A percentile compares a stretch with the other conserved stretches of the same genome.
These are phyloP conservation scores for Citrullus mucosospermus DNA, from an alignment of 306 rosid genomes.

Conservation along the genomic window DNA sequence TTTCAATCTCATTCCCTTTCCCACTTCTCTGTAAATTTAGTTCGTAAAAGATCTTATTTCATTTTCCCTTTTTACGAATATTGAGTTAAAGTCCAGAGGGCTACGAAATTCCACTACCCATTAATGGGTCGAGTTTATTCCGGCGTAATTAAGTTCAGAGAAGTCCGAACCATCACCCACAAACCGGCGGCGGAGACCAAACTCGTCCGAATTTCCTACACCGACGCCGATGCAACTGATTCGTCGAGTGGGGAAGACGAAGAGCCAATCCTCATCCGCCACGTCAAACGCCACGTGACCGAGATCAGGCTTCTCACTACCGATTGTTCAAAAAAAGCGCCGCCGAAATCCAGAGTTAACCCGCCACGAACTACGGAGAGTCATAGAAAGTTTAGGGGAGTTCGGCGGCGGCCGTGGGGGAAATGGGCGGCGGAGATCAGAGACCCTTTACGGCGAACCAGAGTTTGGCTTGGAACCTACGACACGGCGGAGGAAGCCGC, in stretches of 20 bases:
- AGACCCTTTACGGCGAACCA: conserved; percentile 16
- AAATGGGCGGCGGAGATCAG: conserved; percentile 55
- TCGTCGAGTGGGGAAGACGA: conserved; percentile 42
- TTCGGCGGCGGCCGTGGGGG: conserved; percentile 41
- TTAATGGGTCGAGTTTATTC: not conserved
- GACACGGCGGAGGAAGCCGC: conserved; percentile 56
- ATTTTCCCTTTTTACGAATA: not conserved
- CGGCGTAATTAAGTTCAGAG: conserved; percentile 8
- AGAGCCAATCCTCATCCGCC: not conserved
- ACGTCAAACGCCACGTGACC: conserved; percentile 21
- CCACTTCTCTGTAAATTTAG: not conserved
- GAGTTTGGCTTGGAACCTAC: conserved; percentile 54
- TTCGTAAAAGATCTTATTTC: not conserved
- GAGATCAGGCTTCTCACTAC: conserved; percentile 26
- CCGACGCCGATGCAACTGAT: conserved; percentile 42
- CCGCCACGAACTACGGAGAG: not conserved
- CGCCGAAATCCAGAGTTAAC: conserved; percentile 1
- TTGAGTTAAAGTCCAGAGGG: not conserved
- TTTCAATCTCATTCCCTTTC: not conserved
- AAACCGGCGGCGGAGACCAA: conserved; percentile 11
- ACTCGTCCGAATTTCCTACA: conserved; percentile 28
- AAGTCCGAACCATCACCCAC: conserved; percentile 13
- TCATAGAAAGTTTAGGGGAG: conserved; percentile 30
- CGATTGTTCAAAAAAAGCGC: not conserved
- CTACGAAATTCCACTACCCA: not conserved